Percentiles rank a stretch among this genome's conserved stretches.
Evolutionary conservation across 2,329 filamentous ascomycete genomes (phyloP).

Genomic region (Acarospora socialis): DNA sequence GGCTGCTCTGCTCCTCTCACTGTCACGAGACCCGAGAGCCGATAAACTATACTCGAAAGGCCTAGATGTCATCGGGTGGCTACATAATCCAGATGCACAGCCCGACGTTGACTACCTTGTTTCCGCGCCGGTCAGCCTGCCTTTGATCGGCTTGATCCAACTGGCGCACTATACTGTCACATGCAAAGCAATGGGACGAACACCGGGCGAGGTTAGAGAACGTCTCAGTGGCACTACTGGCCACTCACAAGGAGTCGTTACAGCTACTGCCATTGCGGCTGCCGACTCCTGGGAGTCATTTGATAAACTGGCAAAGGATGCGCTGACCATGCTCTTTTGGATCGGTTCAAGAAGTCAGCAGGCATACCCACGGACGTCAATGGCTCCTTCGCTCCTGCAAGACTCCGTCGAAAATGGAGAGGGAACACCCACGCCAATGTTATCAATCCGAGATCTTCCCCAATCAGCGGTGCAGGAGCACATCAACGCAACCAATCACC

Average conservation of each 20-base stretch:
- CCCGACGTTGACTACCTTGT: constrained; percentile 91
- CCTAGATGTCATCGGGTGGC: constrained; percentile 88
- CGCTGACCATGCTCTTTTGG: constrained; percentile 93
- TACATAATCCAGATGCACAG: constrained; percentile 75
- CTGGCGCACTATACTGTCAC: constrained; percentile 91
- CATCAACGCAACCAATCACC: constrained; percentile 92
- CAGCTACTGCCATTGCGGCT: constrained; percentile 80
- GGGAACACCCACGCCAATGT: constrained; percentile 91
- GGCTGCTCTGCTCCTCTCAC: constrained; percentile 71
- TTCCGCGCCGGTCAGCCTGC: constrained; percentile 88
- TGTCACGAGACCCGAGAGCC: constrained; percentile 69
- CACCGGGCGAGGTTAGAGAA: constrained; percentile 77
- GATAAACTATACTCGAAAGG: constrained; percentile 96
- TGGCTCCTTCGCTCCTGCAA: constrained; percentile 78
- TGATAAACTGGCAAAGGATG: constrained; percentile 60
- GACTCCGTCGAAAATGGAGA: constrained; percentile 91
- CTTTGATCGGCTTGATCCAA: constrained; percentile 89
- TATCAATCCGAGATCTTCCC: constrained; percentile 89
- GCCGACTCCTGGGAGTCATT: constrained; percentile 91
- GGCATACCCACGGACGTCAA: constrained; percentile 85
- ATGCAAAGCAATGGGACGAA: constrained; percentile 77
- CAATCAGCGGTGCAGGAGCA: constrained; percentile 84
- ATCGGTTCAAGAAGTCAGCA: constrained; percentile 95
- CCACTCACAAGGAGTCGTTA: constrained; percentile 92
- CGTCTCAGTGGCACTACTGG: constrained; percentile 79